Base-by-base conservation (phyloP, 208 protist genomes). In the Wallacemonas sp. region DNA sequence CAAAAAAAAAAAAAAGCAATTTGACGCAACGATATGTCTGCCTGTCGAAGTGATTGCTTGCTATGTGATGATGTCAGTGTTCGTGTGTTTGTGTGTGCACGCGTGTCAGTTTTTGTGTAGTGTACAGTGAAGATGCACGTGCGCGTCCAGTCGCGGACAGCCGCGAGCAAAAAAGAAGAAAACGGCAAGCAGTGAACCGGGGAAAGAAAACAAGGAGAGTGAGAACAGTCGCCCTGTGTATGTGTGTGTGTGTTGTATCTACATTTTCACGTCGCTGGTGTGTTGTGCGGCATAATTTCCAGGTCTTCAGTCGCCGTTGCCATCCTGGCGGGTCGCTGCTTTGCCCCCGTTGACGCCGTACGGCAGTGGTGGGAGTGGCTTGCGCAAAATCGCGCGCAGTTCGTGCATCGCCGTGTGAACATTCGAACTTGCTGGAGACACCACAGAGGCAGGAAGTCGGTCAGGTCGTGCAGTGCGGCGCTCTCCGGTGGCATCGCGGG, bases 361-460 rank as follows among this genome's bases (percentile, higher is more conserved):
- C n/a, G 90, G 87, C 23, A 96, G 57, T 1, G 81, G 72, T 2
- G 88, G 86, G 6, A 94, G 75, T 19, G 91, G 91, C 27, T 82
- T 79, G 23, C 88, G 87, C 47, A 96, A 72, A 72, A 96, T 78
- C 6, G 61, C 72, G 21, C 83, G 79, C 26, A 96, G 76, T 66
- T 96, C 88, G 29, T 72, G 81, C 65, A 96, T 83, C 33, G 88
- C 85, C 14, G 80, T 70, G 62, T 90, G 91, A 29, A 90, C 88
- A 72, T 90, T 96, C 14, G 76, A 76, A 49, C 46, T 81, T 0
- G 75, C 68, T 9, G 84, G 80, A 17, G 76, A 88, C 33, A 79
- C 61, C 0, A 77, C 65, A 19, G 72, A 72, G 43, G 36, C 38
- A 30, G 68, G 65, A n/a, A 68, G 24, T 38, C 16, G 54, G 11